A percentile compares a stretch with the other conserved stretches of the same genome.
phyloP scores from a whole-genome alignment of 352 stramenopile species.

The Hyaloperonospora brassicae region DNA sequence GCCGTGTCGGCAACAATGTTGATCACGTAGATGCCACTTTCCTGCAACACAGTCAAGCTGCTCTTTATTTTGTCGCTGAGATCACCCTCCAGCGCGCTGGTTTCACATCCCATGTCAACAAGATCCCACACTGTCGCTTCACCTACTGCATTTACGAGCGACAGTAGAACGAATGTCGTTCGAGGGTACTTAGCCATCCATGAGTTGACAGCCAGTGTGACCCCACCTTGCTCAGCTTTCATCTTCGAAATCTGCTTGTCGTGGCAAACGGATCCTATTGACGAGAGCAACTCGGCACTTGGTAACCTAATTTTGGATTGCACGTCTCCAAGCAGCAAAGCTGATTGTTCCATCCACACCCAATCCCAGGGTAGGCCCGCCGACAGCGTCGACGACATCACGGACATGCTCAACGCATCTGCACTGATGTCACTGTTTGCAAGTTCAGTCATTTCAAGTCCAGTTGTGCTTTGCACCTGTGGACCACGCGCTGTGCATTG shows the following conservation, averaged over 20 bases:
- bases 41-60: conserved; percentile 33
- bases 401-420: conserved; percentile 24
- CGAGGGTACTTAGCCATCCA: conserved; percentile 48
- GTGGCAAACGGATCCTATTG: conserved; percentile 18
- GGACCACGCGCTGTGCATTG: conserved; percentile 1
- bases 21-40: conserved; percentile 51
- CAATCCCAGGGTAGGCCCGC: conserved; percentile 46
- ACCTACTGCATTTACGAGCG: conserved; percentile 57
- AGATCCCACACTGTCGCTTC: conserved; percentile 53
- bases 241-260: conserved; percentile 54
- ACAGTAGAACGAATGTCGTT: conserved; percentile 52
- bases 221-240: conserved; percentile 45
- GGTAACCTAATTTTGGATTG: conserved; percentile 27
- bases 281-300: conserved; percentile 16
- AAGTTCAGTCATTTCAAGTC: conserved; percentile 3
- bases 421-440: conserved; percentile 2
- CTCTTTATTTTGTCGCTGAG: conserved; percentile 48
- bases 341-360: conserved; percentile 44
- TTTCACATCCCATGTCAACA: conserved; percentile 44
- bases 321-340: conserved; percentile 22
- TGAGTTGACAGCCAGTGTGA: conserved; percentile 59
- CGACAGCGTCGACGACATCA: too few relatives aligned
- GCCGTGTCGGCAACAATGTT: conserved; percentile 58
- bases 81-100: conserved; percentile 25
- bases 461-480: conserved; percentile 1